A percentile compares a stretch with the other conserved stretches of the same genome.
Evolutionary conservation across 768 basidiomycete species (phyloP).

Genomic region (Termitomyces sp.): DNA sequence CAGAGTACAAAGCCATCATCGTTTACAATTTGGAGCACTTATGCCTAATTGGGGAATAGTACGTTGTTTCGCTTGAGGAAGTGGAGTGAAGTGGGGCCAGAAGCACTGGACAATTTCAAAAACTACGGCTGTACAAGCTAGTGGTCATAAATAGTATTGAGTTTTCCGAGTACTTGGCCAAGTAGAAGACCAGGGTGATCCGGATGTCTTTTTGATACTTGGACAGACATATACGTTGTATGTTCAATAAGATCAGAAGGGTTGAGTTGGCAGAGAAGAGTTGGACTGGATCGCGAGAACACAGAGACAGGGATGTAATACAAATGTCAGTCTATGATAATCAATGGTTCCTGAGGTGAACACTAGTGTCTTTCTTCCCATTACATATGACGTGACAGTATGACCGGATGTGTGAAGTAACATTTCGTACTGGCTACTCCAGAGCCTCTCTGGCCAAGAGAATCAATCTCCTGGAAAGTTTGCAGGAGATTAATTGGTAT

Average conservation of each 20-base stretch:
- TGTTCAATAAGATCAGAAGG: background rate
- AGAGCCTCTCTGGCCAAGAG: background rate
- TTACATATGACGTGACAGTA: background rate
- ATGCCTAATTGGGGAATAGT: background rate
- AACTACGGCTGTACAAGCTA: background rate
- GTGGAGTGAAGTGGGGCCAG: background rate
- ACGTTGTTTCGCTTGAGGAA: background rate
- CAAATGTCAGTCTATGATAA: too few species aligned
- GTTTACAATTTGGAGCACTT: background rate
- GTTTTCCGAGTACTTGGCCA: background rate
- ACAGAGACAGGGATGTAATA: background rate
- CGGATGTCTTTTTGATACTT: slow-evolving; percentile 2
- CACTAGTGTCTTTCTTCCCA: background rate
- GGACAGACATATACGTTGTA: background rate
- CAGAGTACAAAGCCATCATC: background rate
- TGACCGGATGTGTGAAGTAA: background rate
- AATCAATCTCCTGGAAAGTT: background rate
- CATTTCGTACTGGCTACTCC: too few species aligned
- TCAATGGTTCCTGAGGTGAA: background rate
- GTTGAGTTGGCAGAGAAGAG: background rate
- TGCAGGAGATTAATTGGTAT: background rate
- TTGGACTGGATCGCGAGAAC: background rate
- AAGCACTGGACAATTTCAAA: background rate
- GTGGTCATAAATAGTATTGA: background rate
- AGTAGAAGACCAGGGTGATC: slow-evolving; percentile 1